These are phyloP conservation scores for Clavaria fumosa DNA, from an alignment of 768 basidiomycete genomes.

Conservation along the genomic window DNA sequence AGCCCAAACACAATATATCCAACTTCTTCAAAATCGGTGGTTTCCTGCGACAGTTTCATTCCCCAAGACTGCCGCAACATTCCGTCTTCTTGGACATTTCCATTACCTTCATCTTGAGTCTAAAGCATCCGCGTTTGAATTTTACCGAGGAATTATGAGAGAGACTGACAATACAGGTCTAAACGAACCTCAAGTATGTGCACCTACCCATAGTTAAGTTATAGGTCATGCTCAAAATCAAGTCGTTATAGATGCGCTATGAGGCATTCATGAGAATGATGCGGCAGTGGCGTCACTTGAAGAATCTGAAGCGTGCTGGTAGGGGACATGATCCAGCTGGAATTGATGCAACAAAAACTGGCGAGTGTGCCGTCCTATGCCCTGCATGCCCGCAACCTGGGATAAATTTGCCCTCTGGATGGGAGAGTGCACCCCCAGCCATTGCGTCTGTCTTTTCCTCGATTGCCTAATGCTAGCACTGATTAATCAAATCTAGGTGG, in stretches of 20 bases:
- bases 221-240: neutral
- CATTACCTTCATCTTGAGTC: conserved; percentile 6
- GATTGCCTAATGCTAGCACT: neutral
- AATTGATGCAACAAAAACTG: conserved; percentile 6
- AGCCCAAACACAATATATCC: neutral
- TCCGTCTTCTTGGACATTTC: conserved; percentile 8
- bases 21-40: conserved; percentile 10
- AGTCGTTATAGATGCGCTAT: conserved; percentile 9
- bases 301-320: conserved; percentile 9
- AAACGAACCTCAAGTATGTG: conserved; percentile 4
- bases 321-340: conserved; percentile 10
- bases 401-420: conserved; percentile 14
- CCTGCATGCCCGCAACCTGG: conserved; percentile 17
- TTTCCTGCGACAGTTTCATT: conserved; percentile 10
- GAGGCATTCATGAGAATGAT: conserved; percentile 7
- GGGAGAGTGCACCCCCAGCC: conserved; percentile 10
- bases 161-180: conserved; percentile 8
- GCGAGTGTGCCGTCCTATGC: conserved; percentile 15
- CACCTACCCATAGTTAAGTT: neutral
- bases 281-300: conserved; percentile 10
- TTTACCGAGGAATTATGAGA: conserved; percentile 7
- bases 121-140: conserved; percentile 11
- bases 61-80: conserved; percentile 10
- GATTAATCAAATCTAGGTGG: conserved; percentile 7
- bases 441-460: conserved; percentile 3